phyloP scores from a whole-genome alignment of 1,139 yeast genomes.

The Zygosaccharomyces pseudobailii region DNA sequence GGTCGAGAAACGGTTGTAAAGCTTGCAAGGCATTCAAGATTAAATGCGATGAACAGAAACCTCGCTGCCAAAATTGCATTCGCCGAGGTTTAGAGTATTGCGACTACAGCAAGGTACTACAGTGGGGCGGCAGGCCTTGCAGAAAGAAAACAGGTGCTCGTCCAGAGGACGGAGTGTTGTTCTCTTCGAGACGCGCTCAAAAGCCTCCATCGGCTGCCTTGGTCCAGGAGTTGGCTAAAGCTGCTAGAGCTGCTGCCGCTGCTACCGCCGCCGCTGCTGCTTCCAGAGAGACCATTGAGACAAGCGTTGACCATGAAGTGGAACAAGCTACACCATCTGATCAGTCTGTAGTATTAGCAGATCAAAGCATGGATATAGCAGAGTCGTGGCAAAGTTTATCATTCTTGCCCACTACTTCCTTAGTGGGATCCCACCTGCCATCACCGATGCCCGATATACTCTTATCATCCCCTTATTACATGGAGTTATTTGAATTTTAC shows the following conservation, averaged over 20 bases:
- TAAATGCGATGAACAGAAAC: conserved; percentile 70
- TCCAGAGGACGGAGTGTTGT: no score
- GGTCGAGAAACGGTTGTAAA: conserved; percentile 56
- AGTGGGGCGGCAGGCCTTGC: conserved; percentile 78
- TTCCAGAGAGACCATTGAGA: background rate
- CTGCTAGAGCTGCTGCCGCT: background rate
- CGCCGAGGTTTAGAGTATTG: conserved; percentile 44
- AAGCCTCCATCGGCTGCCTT: background rate
- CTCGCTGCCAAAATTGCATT: conserved; percentile 56
- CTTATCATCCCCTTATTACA: conserved; percentile 52
- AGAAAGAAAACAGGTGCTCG: background rate
- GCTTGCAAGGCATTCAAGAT: conserved; percentile 63
- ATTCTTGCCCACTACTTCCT: background rate
- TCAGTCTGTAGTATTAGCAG: background rate
- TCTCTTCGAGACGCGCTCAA: background rate
- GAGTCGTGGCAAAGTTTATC: background rate
- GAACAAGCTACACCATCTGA: background rate
- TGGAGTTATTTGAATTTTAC: conserved; percentile 59
- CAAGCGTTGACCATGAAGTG: background rate
- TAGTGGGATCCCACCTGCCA: conserved; percentile 36
- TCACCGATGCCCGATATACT: conserved; percentile 56
- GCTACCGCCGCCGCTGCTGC: background rate
- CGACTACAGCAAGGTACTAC: conserved; percentile 60
- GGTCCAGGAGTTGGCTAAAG: background rate
- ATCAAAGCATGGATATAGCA: background rate